Percentiles rank a stretch among this genome's conserved stretches.
phyloP scores from a whole-genome alignment of 805 yeast species.

The Kodamaea restingae region DNA sequence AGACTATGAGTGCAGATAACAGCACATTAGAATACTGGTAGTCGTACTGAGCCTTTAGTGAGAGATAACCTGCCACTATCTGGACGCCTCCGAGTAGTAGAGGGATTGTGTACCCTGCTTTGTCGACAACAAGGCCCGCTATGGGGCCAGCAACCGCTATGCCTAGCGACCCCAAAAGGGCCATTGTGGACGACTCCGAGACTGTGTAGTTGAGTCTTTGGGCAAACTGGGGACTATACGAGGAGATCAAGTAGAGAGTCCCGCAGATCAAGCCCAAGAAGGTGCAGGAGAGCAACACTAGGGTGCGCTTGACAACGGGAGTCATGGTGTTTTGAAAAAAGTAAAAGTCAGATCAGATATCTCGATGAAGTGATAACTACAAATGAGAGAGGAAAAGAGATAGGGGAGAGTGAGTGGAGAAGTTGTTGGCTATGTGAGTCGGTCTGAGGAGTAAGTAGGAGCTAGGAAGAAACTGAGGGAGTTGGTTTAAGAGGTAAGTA shows the following conservation, averaged over 20 bases:
- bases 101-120: constrained; percentile 53
- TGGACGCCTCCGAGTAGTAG: constrained; percentile 47
- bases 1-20: constrained; percentile 44
- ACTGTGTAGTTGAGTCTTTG: constrained; percentile 53
- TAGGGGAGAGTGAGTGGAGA: too few species aligned
- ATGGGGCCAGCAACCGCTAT: constrained; percentile 62
- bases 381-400: neutral
- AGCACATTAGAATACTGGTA: constrained; percentile 33
- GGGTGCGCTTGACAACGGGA: constrained; percentile 18
- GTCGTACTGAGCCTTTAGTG: constrained; percentile 50
- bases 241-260: constrained; percentile 70
- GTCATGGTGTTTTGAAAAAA: constrained; percentile 2
- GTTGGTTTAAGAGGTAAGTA: too few species aligned
- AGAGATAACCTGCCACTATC: constrained; percentile 53
- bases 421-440: too few species aligned
- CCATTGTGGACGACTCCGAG: constrained; percentile 59
- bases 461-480: too few species aligned
- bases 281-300: constrained; percentile 23
- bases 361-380: neutral
- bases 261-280: constrained; percentile 59
- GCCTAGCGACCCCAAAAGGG: constrained; percentile 66
- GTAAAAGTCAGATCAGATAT: neutral
- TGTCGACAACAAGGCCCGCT: constrained; percentile 63
- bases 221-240: constrained; percentile 76
- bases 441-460: too few species aligned